phyloP scores from a whole-genome alignment of 768 basidiomycete species.

The Dendrothele bispora region DNA sequence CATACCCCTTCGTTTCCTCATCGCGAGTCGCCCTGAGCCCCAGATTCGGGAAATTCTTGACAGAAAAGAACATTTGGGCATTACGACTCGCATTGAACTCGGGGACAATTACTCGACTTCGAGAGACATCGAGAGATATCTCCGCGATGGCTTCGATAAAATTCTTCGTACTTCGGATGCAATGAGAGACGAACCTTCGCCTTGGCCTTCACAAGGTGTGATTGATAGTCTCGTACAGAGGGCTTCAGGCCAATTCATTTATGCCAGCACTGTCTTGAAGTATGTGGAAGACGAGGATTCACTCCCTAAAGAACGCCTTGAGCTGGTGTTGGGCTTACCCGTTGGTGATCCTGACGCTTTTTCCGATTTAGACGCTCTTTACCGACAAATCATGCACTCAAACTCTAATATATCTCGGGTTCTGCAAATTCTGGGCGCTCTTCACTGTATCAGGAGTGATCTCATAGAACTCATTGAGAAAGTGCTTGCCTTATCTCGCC shows the following conservation, averaged over 20 bases:
- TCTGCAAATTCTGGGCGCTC: neutral
- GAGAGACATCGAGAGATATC: conserved; percentile 17
- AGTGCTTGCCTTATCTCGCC: neutral
- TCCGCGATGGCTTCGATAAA: conserved; percentile 11
- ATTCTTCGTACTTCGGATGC: conserved; percentile 10
- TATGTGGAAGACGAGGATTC: conserved; percentile 1
- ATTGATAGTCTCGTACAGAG: conserved; percentile 16
- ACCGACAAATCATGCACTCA: neutral
- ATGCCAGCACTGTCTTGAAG: neutral
- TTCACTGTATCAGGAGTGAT: too few species aligned
- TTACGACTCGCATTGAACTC: neutral
- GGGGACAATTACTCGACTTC: conserved; percentile 1
- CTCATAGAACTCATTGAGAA: conserved; percentile 1
- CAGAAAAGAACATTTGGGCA: too few species aligned
- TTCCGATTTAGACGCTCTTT: neutral
- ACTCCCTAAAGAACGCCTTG: neutral
- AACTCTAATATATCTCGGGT: neutral
- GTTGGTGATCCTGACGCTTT: neutral
- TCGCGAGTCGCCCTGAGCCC: conserved; percentile 28
- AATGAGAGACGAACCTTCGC: neutral
- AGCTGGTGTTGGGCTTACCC: neutral
- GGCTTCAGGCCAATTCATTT: conserved; percentile 3
- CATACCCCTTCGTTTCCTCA: conserved; percentile 21
- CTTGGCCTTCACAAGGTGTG: conserved; percentile 20
- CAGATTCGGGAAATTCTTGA: conserved; percentile 16